Percentiles rank a stretch among this genome's conserved stretches.
Conservation (phyloP, 176 grass and related monocot genomes). For the Calamus simplicifolius region DNA sequence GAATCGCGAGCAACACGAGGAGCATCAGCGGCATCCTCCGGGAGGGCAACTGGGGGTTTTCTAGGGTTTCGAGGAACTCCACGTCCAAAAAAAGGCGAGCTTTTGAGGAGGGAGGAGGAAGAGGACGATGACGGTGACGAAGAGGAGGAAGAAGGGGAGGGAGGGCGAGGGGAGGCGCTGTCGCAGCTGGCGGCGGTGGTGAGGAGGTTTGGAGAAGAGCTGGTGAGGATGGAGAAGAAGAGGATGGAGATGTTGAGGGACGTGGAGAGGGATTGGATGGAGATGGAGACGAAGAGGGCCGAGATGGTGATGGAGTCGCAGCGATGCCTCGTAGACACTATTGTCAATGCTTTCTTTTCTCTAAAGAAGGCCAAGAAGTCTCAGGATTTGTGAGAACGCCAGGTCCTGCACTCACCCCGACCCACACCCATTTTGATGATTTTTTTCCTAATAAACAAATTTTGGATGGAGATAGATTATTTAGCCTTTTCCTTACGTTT, state of each 20-base stretch:
- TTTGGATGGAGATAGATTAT: no score
- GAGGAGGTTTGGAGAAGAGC: conserved; percentile 51
- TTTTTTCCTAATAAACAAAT: neutral
- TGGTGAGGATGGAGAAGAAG: conserved; percentile 68
- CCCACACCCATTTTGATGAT: neutral
- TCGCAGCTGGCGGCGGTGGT: conserved; percentile 38
- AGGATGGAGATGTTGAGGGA: conserved; percentile 70
- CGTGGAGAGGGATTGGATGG: conserved; percentile 67
- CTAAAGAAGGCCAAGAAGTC: conserved; percentile 69
- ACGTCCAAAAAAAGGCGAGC: conserved; percentile 36
- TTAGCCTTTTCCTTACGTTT: no score
- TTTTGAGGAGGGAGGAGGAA: conserved; percentile 24
- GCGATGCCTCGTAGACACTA: conserved; percentile 38
- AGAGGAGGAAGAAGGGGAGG: conserved; percentile 12
- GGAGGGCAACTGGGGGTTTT: conserved; percentile 26
- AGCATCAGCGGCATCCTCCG: conserved; percentile 72
- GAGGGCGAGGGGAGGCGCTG: neutral
- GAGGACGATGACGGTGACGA: conserved; percentile 27
- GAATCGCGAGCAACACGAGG: conserved; percentile 49
- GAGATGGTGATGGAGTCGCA: conserved; percentile 60
- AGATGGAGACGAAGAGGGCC: conserved; percentile 50
- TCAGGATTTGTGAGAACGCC: conserved; percentile 15
- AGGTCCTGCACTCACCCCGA: conserved; percentile 6
- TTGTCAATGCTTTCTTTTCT: conserved; percentile 22
- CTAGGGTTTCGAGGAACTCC: conserved; percentile 22